Evolutionary conservation across 2,329 filamentous ascomycete genomes (phyloP).

Genomic region (Alternaria novae-zelandiae): DNA sequence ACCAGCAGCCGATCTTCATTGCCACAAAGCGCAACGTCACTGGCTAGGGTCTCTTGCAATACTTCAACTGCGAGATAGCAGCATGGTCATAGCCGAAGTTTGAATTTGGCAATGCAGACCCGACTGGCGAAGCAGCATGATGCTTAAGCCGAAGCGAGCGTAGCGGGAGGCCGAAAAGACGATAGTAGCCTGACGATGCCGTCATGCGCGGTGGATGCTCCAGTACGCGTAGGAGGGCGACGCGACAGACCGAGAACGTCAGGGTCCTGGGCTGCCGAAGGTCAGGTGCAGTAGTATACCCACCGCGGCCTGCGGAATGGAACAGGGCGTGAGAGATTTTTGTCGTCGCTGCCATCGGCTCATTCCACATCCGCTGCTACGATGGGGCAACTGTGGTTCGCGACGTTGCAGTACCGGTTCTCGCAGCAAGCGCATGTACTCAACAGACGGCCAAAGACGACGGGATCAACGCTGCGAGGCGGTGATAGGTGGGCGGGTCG

Average conservation of each 20-base stretch:
- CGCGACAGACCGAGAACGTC: constrained; percentile 24
- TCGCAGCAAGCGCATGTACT: not conserved
- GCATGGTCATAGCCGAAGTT: constrained; percentile 13
- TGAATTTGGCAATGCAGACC: constrained; percentile 11
- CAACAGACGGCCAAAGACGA: not conserved
- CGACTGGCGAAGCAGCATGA: constrained; percentile 5
- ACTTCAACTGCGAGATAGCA: not conserved
- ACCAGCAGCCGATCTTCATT: constrained; percentile 16
- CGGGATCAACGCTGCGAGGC: not conserved
- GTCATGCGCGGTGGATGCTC: constrained; percentile 32
- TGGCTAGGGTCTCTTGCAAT: not conserved
- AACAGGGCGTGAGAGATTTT: constrained; percentile 23
- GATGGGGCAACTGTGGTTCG: not conserved
- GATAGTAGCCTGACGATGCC: constrained; percentile 18
- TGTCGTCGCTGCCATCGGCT: not conserved
- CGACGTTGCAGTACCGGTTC: not conserved
- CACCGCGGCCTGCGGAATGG: constrained; percentile 26
- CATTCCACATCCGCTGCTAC: not conserved
- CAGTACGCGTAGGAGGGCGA: constrained; percentile 20
- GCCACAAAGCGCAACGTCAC: constrained; percentile 27
- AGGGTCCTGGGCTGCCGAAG: constrained; percentile 27
- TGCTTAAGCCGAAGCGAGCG: constrained; percentile 12
- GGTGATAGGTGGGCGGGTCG: constrained; percentile 7
- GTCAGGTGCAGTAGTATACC: constrained; percentile 39
- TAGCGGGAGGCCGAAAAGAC: constrained; percentile 9